Evolutionary conservation across 129 eudicot species (phyloP).

Genomic region (Kitagawia praeruptora): DNA sequence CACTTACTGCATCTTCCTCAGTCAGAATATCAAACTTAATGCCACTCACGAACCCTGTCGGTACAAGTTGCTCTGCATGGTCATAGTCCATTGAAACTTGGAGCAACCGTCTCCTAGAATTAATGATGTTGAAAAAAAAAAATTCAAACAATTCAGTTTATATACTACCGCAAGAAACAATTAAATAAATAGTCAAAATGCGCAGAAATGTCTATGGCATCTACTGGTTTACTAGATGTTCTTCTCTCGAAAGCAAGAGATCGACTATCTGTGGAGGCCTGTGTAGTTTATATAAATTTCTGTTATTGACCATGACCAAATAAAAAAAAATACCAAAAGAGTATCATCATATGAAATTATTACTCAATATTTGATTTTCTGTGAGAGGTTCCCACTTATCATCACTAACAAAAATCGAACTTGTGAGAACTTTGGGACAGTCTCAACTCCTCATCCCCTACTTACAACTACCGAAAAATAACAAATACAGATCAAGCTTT

Average conservation of each 20-base stretch:
- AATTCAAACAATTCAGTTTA: neutral
- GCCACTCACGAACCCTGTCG: conserved; percentile 49
- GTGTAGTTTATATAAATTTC: neutral
- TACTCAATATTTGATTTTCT: neutral
- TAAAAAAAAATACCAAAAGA: no score
- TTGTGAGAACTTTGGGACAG: neutral
- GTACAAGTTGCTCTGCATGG: conserved; percentile 38
- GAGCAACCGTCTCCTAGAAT: conserved; percentile 2
- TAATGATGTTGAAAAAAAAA: neutral
- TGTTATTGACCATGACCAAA: neutral
- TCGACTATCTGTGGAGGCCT: neutral
- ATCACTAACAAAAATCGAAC: neutral
- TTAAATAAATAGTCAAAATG: neutral
- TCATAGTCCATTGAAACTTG: conserved; percentile 46
- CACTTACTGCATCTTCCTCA: conserved; percentile 75
- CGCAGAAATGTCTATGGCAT: neutral
- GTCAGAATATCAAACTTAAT: conserved; percentile 48
- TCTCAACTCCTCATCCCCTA: neutral
- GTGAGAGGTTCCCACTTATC: neutral
- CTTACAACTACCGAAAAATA: neutral
- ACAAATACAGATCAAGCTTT: neutral
- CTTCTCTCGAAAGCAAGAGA: neutral
- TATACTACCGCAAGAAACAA: neutral
- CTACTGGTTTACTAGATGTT: neutral
- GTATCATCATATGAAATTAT: neutral